Base-by-base conservation (phyloP, 1,284 basidiomycete species). In the Leccinum variabile region DNA sequence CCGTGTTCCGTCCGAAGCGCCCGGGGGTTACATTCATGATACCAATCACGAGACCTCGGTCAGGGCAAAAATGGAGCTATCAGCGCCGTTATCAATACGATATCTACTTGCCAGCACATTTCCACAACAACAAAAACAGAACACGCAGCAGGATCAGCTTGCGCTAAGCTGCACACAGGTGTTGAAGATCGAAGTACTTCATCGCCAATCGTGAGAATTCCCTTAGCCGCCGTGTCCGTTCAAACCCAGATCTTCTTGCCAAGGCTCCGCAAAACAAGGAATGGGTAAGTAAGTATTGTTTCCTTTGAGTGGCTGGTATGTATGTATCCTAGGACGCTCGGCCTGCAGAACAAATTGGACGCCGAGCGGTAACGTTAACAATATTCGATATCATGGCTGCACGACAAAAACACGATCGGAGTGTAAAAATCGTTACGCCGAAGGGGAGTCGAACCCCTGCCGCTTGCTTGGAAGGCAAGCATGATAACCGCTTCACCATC, bases 391-490 rank as follows among this genome's bases (percentile, higher is more conserved):
- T 28, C 3, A 4, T 25, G 25, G 2, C 25, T 25, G 25, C 25
- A 3, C 25, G 25, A 25, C 35, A n/a, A 35, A 35, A 35, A 35
- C 14, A 14, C 5, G 1, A 35, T 35, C 35, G 35, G 35, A 37
- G 35, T 37, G 35, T 37, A 13, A 37, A 37, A 37, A 37, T 28
- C 3, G 28, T n/a, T 85, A 86, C 84, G 80, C 83, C 79, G 81
- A 84, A 85, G 80, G 87, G 86, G 86, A 88, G 82, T 88, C 86
- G 87, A 88, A 88, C 86, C 86, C 86, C 81, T 86, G 87, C 87
- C 87, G 86, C 86, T 89, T 89, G 87, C 87, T 88, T 89, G 87
- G 87, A 89, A 89, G 87, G 86, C 87, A 88, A 88, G 87, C 86
- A 89, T 89, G 86, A 89, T 89, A 89, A 88, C 87, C 87, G 81